A percentile compares a stretch with the other conserved stretches of the same genome.
Evolutionary conservation across 352 stramenopile species (phyloP).

Genomic region (Phytophthora pluvialis): DNA sequence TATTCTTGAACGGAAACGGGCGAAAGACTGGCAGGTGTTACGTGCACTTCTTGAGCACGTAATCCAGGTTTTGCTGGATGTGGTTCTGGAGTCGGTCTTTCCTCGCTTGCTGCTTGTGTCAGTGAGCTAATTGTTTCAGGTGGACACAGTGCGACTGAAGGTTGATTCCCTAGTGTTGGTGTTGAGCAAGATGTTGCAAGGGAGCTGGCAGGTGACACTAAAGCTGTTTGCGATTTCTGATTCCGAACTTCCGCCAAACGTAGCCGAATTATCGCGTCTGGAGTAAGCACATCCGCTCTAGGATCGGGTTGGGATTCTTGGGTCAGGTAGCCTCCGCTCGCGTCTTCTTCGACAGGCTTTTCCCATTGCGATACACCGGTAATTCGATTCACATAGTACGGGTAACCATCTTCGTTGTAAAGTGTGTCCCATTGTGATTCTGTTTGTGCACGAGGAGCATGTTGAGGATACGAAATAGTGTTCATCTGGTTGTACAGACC

Average conservation of each 20-base stretch:
- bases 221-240: conserved; percentile 31
- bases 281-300: conserved; percentile 23
- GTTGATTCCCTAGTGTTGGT: conserved; percentile 9
- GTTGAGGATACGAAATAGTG: conserved; percentile 10
- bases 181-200: conserved; percentile 21
- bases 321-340: not conserved
- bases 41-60: not conserved
- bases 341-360: conserved; percentile 39
- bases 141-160: not conserved
- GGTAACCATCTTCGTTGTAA: conserved; percentile 76
- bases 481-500: conserved; percentile 12
- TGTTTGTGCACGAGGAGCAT: not conserved
- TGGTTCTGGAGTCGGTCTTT: not conserved
- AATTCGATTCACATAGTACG: conserved; percentile 77
- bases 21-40: not conserved
- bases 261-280: conserved; percentile 56
- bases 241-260: conserved; percentile 51
- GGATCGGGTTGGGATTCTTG: conserved; percentile 13
- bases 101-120: conserved; percentile 1
- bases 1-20: not conserved
- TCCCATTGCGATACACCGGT: conserved; percentile 84
- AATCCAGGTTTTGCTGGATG: not conserved
- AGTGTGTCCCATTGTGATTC: conserved; percentile 66
- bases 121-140: not conserved
- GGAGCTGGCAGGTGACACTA: conserved; percentile 15